Percentiles rank a stretch among this genome's conserved stretches.
Conservation (phyloP, 257 asterid genomes). For the Gardenia jasminoides region DNA sequence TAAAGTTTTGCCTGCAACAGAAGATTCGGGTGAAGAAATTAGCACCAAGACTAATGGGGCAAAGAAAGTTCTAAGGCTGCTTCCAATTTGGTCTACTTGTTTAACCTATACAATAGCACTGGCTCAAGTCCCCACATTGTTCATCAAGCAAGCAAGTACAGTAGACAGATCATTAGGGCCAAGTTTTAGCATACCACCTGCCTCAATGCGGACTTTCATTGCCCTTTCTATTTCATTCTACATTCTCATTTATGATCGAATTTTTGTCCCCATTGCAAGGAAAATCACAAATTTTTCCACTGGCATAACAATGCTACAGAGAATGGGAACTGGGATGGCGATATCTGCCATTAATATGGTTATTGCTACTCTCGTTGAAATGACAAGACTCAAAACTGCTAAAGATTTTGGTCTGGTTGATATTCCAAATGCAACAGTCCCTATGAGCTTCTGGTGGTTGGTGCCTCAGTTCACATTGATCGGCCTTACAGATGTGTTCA, state of each 20-base stretch:
- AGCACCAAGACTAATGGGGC: no score
- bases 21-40: no score
- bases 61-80: no score
- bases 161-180: no score
- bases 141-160: no score
- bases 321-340: constrained; percentile 51
- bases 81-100: no score
- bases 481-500: constrained; percentile 50
- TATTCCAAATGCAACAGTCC: constrained; percentile 40
- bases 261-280: constrained; percentile 51
- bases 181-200: no score
- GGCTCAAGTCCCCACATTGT: no score
- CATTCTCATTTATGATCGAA: constrained; percentile 41
- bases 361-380: constrained; percentile 51
- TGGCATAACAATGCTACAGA: constrained; percentile 58
- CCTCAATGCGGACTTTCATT: no score
- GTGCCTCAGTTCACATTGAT: constrained; percentile 48
- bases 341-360: constrained; percentile 40
- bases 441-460: constrained; percentile 73
- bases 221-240: no score
- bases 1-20: no score
- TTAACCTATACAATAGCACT: no score
- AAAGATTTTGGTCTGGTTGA: constrained; percentile 34
- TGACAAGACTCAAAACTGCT: constrained; percentile 42
- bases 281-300: constrained; percentile 39